phyloP scores from a whole-genome alignment of 371 early-diverging fungal species.

The Mucor ambiguus region DNA sequence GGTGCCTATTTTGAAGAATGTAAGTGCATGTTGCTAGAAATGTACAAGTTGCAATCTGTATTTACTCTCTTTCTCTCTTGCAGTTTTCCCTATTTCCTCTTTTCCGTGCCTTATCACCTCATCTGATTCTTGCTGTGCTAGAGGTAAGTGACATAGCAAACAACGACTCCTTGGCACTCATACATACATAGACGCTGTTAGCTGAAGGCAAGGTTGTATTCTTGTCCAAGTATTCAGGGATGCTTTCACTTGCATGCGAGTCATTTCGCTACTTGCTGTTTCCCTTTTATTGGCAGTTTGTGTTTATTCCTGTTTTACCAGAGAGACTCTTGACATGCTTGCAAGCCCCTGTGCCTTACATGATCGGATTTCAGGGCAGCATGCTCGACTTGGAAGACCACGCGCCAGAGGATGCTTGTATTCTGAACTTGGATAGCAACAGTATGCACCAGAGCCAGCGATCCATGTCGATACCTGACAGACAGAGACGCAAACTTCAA shows the following conservation, averaged over 20 bases:
- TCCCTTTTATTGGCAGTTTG: slow-evolving; percentile 84
- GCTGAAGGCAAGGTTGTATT: slow-evolving; percentile 80
- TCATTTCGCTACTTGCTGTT: slow-evolving; percentile 71
- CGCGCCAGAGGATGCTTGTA: slow-evolving; percentile 64
- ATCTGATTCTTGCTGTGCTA: slow-evolving; percentile 69
- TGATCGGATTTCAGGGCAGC: slow-evolving; percentile 71
- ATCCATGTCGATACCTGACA: slow-evolving; percentile 49
- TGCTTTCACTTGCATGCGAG: slow-evolving; percentile 78
- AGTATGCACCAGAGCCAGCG: slow-evolving; percentile 48
- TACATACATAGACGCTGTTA: slow-evolving; percentile 53
- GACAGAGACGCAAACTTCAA: slow-evolving; percentile 59
- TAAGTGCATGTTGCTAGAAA: slow-evolving; percentile 33
- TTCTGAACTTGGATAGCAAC: slow-evolving; percentile 64
- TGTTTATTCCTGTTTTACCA: slow-evolving; percentile 81
- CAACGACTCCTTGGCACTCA: no score
- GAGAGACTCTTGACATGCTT: slow-evolving; percentile 70
- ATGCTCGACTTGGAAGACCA: slow-evolving; percentile 62
- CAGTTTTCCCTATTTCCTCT: slow-evolving; percentile 82
- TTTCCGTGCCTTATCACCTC: slow-evolving; percentile 73
- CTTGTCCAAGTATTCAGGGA: slow-evolving; percentile 67
- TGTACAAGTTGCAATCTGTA: no score
- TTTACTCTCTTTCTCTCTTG: not conserved
- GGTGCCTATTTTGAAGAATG: slow-evolving; percentile 78
- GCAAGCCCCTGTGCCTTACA: slow-evolving; percentile 84
- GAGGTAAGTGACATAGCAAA: slow-evolving; percentile 40